A percentile compares a stretch with the other conserved stretches of the same genome.
phyloP scores from a whole-genome alignment of 768 basidiomycete species.

The Agrocybe praecox region DNA sequence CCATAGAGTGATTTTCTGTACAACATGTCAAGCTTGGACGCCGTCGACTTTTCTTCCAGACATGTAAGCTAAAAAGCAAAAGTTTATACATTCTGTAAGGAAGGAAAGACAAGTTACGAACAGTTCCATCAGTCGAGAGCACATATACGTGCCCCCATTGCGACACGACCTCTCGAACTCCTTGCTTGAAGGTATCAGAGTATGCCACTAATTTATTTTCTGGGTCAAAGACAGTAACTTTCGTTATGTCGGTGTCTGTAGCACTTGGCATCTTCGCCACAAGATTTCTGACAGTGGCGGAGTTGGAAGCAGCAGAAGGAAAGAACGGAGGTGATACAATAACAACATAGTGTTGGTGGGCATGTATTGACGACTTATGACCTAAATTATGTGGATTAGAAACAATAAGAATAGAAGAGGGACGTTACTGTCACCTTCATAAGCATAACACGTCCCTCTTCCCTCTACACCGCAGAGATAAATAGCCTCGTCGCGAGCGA shows the following conservation, averaged over 20 bases:
- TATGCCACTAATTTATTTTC: constrained; percentile 92
- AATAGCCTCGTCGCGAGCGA: constrained; percentile 91
- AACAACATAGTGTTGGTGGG: constrained; percentile 82
- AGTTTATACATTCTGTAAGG: background rate
- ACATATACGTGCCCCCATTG: constrained; percentile 84
- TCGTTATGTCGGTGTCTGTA: constrained; percentile 63
- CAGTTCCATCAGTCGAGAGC: constrained; percentile 76
- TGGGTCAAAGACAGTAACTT: constrained; percentile 86
- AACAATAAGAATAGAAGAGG: background rate
- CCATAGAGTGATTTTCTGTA: constrained; percentile 79
- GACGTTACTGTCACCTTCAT: constrained; percentile 63
- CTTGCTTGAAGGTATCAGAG: constrained; percentile 77
- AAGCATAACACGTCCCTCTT: constrained; percentile 83
- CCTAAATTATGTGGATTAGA: constrained; percentile 54
- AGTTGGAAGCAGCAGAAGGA: constrained; percentile 63
- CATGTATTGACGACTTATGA: constrained; percentile 75
- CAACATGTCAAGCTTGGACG: constrained; percentile 84
- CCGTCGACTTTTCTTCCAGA: constrained; percentile 78
- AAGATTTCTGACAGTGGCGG: constrained; percentile 76
- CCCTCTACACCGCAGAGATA: constrained; percentile 85
- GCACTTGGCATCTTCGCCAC: constrained; percentile 52
- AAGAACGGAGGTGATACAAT: constrained; percentile 87
- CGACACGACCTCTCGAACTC: constrained; percentile 81
- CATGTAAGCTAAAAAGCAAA: constrained; percentile 52
- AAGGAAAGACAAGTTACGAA: constrained; percentile 4